phyloP scores from a whole-genome alignment of 2,329 filamentous ascomycete species.

The Colletotrichum ledebouriae region DNA sequence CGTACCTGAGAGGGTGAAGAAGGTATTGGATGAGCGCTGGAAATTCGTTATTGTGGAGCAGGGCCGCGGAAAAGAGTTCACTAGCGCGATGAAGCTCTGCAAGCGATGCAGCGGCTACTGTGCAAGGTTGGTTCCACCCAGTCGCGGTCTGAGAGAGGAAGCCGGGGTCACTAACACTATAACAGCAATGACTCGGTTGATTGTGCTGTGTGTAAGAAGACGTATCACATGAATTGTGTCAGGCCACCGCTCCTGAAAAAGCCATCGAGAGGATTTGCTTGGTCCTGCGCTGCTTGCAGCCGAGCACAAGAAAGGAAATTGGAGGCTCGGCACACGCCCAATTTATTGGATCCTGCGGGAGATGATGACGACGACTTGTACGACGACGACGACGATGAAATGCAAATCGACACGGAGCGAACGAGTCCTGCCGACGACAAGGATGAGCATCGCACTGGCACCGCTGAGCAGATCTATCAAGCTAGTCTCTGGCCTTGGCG shows the following conservation, averaged over 20 bases:
- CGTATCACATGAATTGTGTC: constrained; percentile 99
- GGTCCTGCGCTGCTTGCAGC: constrained; percentile 97
- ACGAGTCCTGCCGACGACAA: constrained; percentile 75
- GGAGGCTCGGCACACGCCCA: constrained; percentile 89
- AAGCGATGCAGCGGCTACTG: constrained; percentile 93
- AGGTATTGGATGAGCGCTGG: constrained; percentile 95
- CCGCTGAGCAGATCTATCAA: constrained; percentile 90
- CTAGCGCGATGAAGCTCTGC: constrained; percentile 94
- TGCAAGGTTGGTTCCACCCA: constrained; percentile 75
- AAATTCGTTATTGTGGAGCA: constrained; percentile 96
- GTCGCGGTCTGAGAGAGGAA: constrained; percentile 27
- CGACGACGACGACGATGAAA: constrained; percentile 80
- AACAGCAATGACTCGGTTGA: constrained; percentile 91
- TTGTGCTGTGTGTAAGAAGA: constrained; percentile 93
- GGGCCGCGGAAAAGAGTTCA: constrained; percentile 93
- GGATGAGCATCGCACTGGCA: constrained; percentile 69
- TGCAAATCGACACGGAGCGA: constrained; percentile 67
- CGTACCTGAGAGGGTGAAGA: constrained; percentile 94
- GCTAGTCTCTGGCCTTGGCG: constrained; percentile 96
- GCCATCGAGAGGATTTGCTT: constrained; percentile 95
- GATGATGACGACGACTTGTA: constrained; percentile 75
- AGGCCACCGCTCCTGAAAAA: constrained; percentile 93
- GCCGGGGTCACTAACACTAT: constrained; percentile 28
- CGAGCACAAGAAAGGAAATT: constrained; percentile 94
- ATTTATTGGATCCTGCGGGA: constrained; percentile 76